phyloP scores from a whole-genome alignment of 2,329 filamentous ascomycete genomes.

The Coleophoma eucalyptorum region DNA sequence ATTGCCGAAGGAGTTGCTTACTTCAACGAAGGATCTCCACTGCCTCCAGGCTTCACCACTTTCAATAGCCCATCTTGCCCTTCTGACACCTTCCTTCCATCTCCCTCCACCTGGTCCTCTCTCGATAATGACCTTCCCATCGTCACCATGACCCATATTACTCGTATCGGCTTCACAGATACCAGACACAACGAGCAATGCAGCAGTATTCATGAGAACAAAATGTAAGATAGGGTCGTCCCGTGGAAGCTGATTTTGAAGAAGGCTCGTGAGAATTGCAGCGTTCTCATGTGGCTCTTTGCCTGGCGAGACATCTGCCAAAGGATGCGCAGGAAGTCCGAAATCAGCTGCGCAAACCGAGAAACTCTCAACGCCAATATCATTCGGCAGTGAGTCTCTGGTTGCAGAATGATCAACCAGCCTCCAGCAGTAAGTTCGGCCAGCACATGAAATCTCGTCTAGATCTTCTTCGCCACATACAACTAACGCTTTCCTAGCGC shows the following conservation, averaged over 20 bases:
- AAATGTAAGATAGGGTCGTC: constrained; percentile 90
- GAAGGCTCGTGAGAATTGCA: constrained; percentile 71
- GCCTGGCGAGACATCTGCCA: constrained; percentile 76
- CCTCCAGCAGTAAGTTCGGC: constrained; percentile 85
- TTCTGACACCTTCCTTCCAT: constrained; percentile 92
- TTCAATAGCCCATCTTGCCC: constrained; percentile 82
- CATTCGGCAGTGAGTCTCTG: constrained; percentile 29
- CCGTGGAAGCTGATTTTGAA: constrained; percentile 67
- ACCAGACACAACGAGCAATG: constrained; percentile 80
- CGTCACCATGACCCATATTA: constrained; percentile 74
- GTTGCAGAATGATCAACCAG: constrained; percentile 49
- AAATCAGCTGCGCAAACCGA: constrained; percentile 80
- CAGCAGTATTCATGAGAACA: constrained; percentile 89
- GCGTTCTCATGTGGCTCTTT: constrained; percentile 88
- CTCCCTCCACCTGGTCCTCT: constrained; percentile 79
- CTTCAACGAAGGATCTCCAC: constrained; percentile 79
- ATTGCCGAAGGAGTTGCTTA: constrained; percentile 38
- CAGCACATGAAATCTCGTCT: constrained; percentile 92
- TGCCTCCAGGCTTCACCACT: constrained; percentile 83
- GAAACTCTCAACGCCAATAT: constrained; percentile 69
- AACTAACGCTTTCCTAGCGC: constrained; percentile 79
- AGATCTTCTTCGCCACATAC: constrained; percentile 94
- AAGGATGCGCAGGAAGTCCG: constrained; percentile 70
- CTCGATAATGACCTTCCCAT: constrained; percentile 76
- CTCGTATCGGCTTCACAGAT: constrained; percentile 81